Conservation (phyloP, 177 flowering plant species). For the Vitis hybrid region DNA sequence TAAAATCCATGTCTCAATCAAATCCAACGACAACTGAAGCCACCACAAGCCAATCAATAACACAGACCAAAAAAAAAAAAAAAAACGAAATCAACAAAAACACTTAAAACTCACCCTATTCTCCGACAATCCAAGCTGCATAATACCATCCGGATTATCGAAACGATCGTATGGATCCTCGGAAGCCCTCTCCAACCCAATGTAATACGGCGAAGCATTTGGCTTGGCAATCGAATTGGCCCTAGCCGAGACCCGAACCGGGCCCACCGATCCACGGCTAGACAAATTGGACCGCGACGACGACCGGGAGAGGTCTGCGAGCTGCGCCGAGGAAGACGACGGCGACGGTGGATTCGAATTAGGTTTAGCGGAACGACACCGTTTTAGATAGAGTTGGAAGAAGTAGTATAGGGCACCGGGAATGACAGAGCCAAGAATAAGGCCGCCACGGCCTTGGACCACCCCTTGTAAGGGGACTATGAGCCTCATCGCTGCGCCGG, state of each 20-base stretch:
- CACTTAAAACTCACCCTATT: constrained; percentile 46
- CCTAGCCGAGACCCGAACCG: constrained; percentile 56
- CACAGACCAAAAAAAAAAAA: constrained; percentile 8
- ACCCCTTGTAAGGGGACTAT: constrained; percentile 93
- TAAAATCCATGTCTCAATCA: constrained; percentile 72
- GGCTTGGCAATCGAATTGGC: constrained; percentile 52
- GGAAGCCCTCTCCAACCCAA: constrained; percentile 44
- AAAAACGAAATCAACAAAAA: background rate
- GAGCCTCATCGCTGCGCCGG: constrained; percentile 67
- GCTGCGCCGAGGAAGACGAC: constrained; percentile 25
- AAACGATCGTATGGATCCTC: constrained; percentile 62
- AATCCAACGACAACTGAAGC: constrained; percentile 76
- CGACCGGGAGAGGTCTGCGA: constrained; percentile 34
- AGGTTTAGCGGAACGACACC: constrained; percentile 44
- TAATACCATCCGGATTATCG: constrained; percentile 68
- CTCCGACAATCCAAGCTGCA: constrained; percentile 88
- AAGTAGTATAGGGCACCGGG: constrained; percentile 96
- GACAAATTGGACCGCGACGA: constrained; percentile 49
- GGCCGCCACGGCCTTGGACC: constrained; percentile 89
- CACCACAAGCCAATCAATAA: constrained; percentile 9
- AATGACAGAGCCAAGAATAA: constrained; percentile 73
- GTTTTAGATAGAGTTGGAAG: constrained; percentile 71
- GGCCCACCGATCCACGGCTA: constrained; percentile 50
- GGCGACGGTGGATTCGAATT: constrained; percentile 25
- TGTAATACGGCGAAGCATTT: constrained; percentile 51